phyloP scores from a whole-genome alignment of 768 basidiomycete genomes.

The Saitozyma podzolica region DNA sequence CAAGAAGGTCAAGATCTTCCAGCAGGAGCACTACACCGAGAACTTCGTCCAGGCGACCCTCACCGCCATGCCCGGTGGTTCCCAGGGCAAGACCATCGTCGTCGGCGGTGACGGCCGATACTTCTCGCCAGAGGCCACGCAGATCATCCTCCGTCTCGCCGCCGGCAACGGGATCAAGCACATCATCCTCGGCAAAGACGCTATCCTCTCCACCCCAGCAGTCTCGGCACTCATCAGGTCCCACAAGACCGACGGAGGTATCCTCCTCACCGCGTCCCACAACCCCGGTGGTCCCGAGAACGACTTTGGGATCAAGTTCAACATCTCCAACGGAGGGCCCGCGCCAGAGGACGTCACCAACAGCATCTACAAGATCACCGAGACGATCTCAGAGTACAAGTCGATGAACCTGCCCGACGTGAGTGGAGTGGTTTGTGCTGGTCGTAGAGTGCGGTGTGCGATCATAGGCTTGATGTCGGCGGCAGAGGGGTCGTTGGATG shows the following conservation, averaged over 20 bases:
- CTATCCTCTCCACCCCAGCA: constrained; percentile 94
- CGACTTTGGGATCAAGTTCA: constrained; percentile 99
- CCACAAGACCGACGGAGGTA: constrained; percentile 94
- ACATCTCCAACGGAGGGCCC: constrained; percentile 94
- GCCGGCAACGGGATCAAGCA: constrained; percentile 90
- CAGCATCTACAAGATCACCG: constrained; percentile 88
- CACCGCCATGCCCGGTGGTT: constrained; percentile 75
- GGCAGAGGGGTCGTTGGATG: no score
- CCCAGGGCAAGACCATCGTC: constrained; percentile 71
- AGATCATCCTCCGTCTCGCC: constrained; percentile 89
- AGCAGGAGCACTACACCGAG: constrained; percentile 98
- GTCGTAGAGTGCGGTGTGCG: no score
- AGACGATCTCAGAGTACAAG: constrained; percentile 82
- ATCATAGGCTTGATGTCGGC: no score
- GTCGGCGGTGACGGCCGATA: constrained; percentile 97
- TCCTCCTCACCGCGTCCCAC: constrained; percentile 93
- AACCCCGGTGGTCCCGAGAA: constrained; percentile 98
- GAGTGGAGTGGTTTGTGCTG: constrained; percentile 44
- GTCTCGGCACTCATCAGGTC: constrained; percentile 94
- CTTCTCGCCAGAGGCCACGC: constrained; percentile 62
- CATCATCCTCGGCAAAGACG: constrained; percentile 87
- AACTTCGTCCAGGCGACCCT: constrained; percentile 94
- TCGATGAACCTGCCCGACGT: constrained; percentile 74
- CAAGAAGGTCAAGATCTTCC: constrained; percentile 98
- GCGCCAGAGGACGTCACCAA: constrained; percentile 96